Evolutionary conservation across 2,329 filamentous ascomycete species (phyloP).

Genomic region (Aspergillus sergii): DNA sequence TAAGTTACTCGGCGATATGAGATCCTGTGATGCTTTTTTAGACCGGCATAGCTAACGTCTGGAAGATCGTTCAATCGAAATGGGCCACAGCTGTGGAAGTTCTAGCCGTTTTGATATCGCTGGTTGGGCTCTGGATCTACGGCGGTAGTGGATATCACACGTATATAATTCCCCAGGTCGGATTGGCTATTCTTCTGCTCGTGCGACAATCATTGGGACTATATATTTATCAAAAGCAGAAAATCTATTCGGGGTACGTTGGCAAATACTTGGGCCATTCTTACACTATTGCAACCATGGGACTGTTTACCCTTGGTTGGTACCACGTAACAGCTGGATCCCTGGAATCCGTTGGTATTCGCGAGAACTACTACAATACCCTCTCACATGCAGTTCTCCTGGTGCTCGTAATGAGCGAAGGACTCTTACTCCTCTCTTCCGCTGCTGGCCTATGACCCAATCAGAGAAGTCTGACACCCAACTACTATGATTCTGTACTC

Average conservation of each 20-base stretch:
- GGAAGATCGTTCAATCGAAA: background rate
- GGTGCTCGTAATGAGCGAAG: background rate
- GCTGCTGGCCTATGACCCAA: background rate
- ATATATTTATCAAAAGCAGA: background rate
- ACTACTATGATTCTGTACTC: background rate
- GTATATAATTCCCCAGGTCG: background rate
- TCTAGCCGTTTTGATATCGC: background rate
- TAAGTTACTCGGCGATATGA: background rate
- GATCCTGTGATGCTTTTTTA: background rate
- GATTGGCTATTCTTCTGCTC: background rate
- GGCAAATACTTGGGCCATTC: background rate
- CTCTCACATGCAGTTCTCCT: background rate
- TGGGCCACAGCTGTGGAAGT: background rate
- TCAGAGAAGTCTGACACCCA: background rate
- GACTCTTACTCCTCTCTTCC: background rate
- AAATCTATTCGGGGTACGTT: background rate
- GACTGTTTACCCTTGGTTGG: background rate
- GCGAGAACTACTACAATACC: background rate
- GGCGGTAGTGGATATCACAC: background rate
- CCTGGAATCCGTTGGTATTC: background rate
- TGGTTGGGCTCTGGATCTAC: background rate
- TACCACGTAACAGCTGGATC: background rate
- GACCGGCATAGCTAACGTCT: background rate
- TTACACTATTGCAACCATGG: background rate
- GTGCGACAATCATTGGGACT: background rate